Percentiles rank a stretch among this genome's conserved stretches.
These are phyloP conservation scores for Russula lepida DNA, from an alignment of 768 basidiomycete genomes.

Conservation along the genomic window DNA sequence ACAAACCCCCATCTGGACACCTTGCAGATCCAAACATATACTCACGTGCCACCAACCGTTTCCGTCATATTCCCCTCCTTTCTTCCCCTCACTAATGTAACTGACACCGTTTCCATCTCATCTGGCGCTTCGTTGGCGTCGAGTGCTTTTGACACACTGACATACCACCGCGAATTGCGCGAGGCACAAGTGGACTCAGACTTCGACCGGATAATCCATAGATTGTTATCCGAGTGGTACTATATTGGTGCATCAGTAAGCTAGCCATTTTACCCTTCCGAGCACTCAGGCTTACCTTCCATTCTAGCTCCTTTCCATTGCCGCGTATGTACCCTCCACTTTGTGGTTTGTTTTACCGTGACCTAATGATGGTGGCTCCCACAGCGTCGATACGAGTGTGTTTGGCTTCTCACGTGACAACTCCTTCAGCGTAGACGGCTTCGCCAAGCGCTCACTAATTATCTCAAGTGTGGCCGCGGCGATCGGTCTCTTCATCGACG, in stretches of 20 bases:
- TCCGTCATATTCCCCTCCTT: slow-evolving; percentile 18
- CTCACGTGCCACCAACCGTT: not conserved
- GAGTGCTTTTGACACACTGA: slow-evolving; percentile 40
- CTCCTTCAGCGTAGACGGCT: slow-evolving; percentile 40
- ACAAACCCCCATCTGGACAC: slow-evolving; percentile 1
- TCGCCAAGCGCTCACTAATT: slow-evolving; percentile 46
- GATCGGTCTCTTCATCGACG: slow-evolving; percentile 52
- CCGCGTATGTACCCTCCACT: slow-evolving; percentile 36
- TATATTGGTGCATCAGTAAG: slow-evolving; percentile 54
- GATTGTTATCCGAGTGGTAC: slow-evolving; percentile 56
- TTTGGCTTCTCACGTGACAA: slow-evolving; percentile 50
- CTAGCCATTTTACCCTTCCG: slow-evolving; percentile 5
- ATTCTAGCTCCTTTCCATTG: slow-evolving; percentile 48
- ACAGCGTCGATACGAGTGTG: slow-evolving; percentile 44
- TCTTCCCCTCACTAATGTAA: slow-evolving; percentile 7
- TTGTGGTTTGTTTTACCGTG: not conserved
- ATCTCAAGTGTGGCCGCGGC: slow-evolving; percentile 53
- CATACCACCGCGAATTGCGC: slow-evolving; percentile 49
- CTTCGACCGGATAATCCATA: slow-evolving; percentile 40
- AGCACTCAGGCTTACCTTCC: not conserved
- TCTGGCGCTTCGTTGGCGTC: slow-evolving; percentile 29
- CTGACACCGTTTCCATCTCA: slow-evolving; percentile 32
- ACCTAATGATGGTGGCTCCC: slow-evolving; percentile 1
- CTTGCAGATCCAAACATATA: slow-evolving; percentile 13
- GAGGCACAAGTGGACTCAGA: slow-evolving; percentile 39